Base-by-base conservation (phyloP, 805 yeast species). In the Kodamaea hsintzibuensis region DNA sequence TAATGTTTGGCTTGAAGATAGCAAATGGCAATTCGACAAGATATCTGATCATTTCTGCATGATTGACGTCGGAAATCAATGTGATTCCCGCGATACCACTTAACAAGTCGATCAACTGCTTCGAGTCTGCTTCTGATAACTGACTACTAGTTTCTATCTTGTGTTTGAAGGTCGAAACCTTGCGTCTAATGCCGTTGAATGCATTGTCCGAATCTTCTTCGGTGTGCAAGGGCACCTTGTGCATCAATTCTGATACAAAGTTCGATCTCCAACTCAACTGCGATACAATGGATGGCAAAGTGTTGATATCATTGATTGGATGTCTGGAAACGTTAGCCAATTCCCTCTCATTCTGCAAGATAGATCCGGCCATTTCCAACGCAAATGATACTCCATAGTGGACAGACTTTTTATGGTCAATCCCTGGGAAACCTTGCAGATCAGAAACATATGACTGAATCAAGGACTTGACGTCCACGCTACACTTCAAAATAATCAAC, bases 311-410 rank as follows among this genome's bases (percentile, higher is more conserved):
- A 56, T 67, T 67, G 37, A 65, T 70, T 55, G 72, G 60, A 54
- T 71, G 55, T 49, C 62, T 67, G 1, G 79, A 65, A 42, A 84
- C 73, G 43, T 80, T 79, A 1, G 82, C 78, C 27, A 86, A 68
- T 61, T 88, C 95, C 44, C 85, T 73, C 61, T 90, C 96, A 27
- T 77, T 78, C 16, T 85, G 77, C n/a, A 85, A 71, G 10, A 90
- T 80, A 3, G 81, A 68, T 3, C 95, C 91, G 1, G 96, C 96
- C 85, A 91, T 81, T 59, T 89, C 95, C 54, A 92, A 73, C 0
- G 99, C 98, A 77, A 93, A 89, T 0, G 96, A 86, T 48, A 91
- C 86, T 52, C 98, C 98, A 62, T 81, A 85, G 53, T 88, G 86
- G 42, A 89, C 80, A 12, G 47, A 19, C 6, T 50, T 57, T 25